Conservation (phyloP, 208 protist genomes). For the Crithidia fasciculata region DNA sequence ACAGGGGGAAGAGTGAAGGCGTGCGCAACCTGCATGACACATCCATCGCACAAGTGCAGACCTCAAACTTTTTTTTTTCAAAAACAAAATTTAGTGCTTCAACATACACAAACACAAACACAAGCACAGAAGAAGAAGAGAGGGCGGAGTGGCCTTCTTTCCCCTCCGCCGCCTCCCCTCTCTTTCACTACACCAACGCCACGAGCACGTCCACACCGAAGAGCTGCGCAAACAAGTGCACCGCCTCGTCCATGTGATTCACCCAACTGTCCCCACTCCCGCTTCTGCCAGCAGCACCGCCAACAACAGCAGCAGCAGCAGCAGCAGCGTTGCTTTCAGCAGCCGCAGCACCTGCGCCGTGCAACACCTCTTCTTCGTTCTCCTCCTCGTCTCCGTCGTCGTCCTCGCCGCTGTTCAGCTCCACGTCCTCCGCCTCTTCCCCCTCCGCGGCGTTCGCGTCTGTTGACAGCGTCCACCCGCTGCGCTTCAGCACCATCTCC, state of each 20-base stretch:
- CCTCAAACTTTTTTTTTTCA: too few relatives aligned
- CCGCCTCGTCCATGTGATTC: constrained; percentile 57
- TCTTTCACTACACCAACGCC: constrained; percentile 38
- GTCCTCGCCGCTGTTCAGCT: constrained; percentile 4
- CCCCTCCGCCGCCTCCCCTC: neutral
- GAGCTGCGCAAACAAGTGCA: constrained; percentile 54
- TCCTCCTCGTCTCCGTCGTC: constrained; percentile 1
- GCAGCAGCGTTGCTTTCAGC: neutral
- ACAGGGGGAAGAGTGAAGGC: too few relatives aligned
- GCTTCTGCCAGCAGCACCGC: neutral
- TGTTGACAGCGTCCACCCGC: constrained; percentile 19
- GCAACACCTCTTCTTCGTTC: neutral
- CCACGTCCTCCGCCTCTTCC: constrained; percentile 21
- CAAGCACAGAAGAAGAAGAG: neutral
- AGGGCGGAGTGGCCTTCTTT: neutral
- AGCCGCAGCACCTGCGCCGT: neutral
- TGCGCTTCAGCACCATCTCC: constrained; percentile 52
- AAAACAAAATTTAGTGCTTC: too few relatives aligned
- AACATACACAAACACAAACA: neutral
- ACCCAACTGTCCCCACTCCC: constrained; percentile 46
- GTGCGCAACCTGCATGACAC: too few relatives aligned
- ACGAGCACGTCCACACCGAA: constrained; percentile 71
- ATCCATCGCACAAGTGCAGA: too few relatives aligned
- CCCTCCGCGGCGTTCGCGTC: constrained; percentile 18
- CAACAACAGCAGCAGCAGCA: neutral